Evolutionary conservation across 2,329 filamentous ascomycete species (phyloP), one percentile per base, ranked within the genome.

Genomic region (Tolypocladium pustulatum): DNA sequence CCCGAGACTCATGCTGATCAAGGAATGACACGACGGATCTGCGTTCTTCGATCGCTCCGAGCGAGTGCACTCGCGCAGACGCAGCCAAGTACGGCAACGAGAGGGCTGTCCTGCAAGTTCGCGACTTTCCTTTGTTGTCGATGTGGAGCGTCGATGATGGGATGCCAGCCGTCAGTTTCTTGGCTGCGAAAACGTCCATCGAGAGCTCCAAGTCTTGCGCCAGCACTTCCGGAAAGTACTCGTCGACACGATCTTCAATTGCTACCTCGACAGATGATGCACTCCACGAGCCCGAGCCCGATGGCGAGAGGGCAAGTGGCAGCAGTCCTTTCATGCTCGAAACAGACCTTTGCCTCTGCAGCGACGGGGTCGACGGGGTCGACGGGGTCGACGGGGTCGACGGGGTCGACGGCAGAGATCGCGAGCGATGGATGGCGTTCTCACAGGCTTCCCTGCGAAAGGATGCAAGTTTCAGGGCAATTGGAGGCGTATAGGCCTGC

Each of bases 211-310:
- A 70, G 61, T 85, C 81, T 60, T 73, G 75, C 8, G 76, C 81
- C n/a, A 85, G 71, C 43, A 83, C 64, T 68, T 85, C 82, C 2
- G 82, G 79, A 22, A 85, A 71, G 68, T 78, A 84, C 66, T 75
- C 76, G 55, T 70, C 71, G 13, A 66, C 62, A 53, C 66, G 64
- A 22, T 64, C 65, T 68, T 70, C 62, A 56, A 72, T 66, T 38
- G 58, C 61, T 22, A 70, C 67, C 38, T 68, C 65, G 51, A 61
- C 63, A 32, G 63, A 63, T 17, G 61, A 56, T 10, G 65, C 61
- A 53, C 53, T 66, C 6, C 66, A 61, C 41, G 64, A 63, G 53
- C 60, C 65, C 46, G 68, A 65, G 20, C 60, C 65, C 3, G 70
- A 62, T 15, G 64, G 61, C 36, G 70, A 70, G 17, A 76, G 63